Conservation (phyloP, 2,329 filamentous ascomycete species). For the Cytospora schulzeri region DNA sequence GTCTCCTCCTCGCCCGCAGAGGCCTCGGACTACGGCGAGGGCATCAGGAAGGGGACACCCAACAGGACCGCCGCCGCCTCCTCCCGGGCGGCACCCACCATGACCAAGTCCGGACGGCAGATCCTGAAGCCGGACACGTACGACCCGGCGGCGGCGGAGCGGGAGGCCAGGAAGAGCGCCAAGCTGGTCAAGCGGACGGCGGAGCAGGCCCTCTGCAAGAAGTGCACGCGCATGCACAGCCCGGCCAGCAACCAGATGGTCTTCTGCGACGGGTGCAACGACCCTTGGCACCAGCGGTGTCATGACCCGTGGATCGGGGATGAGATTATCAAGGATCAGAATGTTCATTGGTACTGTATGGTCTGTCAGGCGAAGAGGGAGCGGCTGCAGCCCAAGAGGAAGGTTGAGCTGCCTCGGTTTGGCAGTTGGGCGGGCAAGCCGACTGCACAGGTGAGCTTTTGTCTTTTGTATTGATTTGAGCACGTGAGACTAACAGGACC, state of each 20-base stretch:
- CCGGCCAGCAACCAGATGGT: conserved; percentile 78
- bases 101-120: conserved; percentile 75
- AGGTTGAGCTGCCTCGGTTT: conserved; percentile 29
- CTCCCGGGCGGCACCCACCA: conserved; percentile 61
- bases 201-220: conserved; percentile 67
- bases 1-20: conserved; percentile 24
- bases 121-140: conserved; percentile 67
- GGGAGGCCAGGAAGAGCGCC: conserved; percentile 42
- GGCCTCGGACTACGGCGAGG: conserved; percentile 38
- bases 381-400: conserved; percentile 28
- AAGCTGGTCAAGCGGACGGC: conserved; percentile 60
- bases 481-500: background rate
- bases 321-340: conserved; percentile 66
- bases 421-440: conserved; percentile 42
- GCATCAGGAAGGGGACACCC: conserved; percentile 32
- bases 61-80: conserved; percentile 36
- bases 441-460: conserved; percentile 41
- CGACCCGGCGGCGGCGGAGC: conserved; percentile 58
- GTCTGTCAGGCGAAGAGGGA: conserved; percentile 56
- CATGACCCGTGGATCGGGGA: conserved; percentile 76
- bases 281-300: conserved; percentile 79
- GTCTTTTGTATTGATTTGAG: background rate
- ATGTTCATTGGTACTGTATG: conserved; percentile 71
- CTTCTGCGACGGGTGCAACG: conserved; percentile 81
- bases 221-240: conserved; percentile 72